A percentile compares a stretch with the other conserved stretches of the same genome.
Evolutionary conservation across 2,329 filamentous ascomycete genomes (phyloP).

Genomic region (Botrytis pseudocinerea): DNA sequence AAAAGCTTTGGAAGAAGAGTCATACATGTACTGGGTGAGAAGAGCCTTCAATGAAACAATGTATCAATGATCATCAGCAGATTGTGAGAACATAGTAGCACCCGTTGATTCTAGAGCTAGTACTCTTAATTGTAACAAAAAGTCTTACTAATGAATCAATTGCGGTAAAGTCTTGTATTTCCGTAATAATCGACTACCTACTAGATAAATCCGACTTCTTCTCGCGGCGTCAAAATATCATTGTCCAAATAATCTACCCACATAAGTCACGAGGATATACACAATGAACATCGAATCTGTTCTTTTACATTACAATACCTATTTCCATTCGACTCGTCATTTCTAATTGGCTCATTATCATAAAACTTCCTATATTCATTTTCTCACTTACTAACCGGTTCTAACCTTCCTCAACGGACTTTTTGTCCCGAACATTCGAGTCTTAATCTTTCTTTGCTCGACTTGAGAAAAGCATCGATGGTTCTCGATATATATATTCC

Average conservation of each 20-base stretch:
- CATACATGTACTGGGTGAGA: not conserved
- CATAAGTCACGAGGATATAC: not conserved
- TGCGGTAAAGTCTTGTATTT: not conserved
- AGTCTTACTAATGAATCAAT: accelerated
- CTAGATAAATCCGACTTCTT: not conserved
- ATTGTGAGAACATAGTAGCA: not conserved
- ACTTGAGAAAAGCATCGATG: not conserved
- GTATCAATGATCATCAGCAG: not conserved
- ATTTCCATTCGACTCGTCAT: accelerated
- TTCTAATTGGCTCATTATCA: not conserved
- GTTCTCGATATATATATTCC: not conserved
- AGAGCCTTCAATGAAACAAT: not conserved
- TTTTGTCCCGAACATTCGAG: not conserved
- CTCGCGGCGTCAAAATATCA: not conserved
- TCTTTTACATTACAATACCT: not conserved
- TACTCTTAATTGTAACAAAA: not conserved
- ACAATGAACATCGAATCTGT: not conserved
- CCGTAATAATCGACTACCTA: not conserved
- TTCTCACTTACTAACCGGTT: not conserved
- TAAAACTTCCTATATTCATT: not conserved
- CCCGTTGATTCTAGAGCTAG: accelerated
- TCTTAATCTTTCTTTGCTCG: not conserved
- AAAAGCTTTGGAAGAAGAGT: not conserved
- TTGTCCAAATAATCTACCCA: not conserved
- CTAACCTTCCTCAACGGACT: accelerated